Base-by-base conservation (phyloP, 2,329 filamentous ascomycete genomes). In the Scytalidium lignicola region DNA sequence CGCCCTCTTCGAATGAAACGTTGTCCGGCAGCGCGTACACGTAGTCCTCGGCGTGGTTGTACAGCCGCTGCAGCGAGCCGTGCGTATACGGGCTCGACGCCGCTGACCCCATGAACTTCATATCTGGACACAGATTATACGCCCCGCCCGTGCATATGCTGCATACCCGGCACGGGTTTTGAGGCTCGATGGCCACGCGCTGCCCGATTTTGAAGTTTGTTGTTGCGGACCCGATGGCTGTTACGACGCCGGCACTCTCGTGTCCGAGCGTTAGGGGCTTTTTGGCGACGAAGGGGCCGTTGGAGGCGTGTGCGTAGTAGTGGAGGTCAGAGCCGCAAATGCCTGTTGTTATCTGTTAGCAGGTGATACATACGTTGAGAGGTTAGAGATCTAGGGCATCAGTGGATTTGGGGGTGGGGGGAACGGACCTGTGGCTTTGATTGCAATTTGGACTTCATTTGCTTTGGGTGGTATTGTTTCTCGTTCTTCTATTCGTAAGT, bases 91-190 rank as follows among this genome's bases (percentile, higher is more conserved):
- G 78, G 51, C 73, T 72, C 2, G 72, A 70, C 65, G 79, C 80
- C 22, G 77, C 79, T 19, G 76, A 80, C 63, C 74, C 76, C 37
- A 78, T 70, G 63, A 83, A 83, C 55, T 67, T 70, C 75, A 83
- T 78, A 42, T 65, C 68, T 9, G 68, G 63, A 65, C 80, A 83
- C 60, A 83, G 78, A 62, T 83, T 83, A 59, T 83, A 83, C 2
- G 76, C 68, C 1, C 88, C 88, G 32, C 56, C 10, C 26, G 64
- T 64, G 53, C 66, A 71, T 45, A 47, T 55, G n/a, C 51, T 51
- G 50, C 70, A 71, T 32, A 18, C 47, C 63, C 67, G 22, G 47
- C 72, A 75, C 0, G 71, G 69, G 2, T 72, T 65, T 3, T 71
- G 71, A 2, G 72, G 71, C 51, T 75, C 72, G 22, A 76, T 68